Conservation (phyloP, 148 eudicot species). For the Heliamphora exappendiculata region DNA sequence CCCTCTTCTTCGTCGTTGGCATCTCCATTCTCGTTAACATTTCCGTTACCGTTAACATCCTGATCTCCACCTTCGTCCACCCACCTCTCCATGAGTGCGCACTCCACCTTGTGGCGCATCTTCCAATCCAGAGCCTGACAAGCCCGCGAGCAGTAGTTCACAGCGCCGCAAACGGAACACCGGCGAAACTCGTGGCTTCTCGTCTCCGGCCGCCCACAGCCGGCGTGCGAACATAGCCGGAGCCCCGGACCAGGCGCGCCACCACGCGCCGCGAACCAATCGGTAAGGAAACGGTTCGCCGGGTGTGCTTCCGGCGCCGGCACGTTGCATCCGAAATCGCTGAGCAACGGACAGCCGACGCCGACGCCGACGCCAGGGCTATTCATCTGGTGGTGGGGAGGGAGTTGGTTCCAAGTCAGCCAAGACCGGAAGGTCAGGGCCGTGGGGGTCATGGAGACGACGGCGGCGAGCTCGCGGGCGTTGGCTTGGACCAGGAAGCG, state of each 20-base stretch:
- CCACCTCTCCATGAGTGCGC: conserved; percentile 45
- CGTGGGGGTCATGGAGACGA: conserved; percentile 27
- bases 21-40: conserved; percentile 12
- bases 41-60: conserved; percentile 10
- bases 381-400: conserved; percentile 12
- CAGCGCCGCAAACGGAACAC: conserved; percentile 61
- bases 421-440: conserved; percentile 17
- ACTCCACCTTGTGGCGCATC: conserved; percentile 49
- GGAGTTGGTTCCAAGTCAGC: conserved; percentile 29
- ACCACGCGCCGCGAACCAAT: conserved; percentile 47
- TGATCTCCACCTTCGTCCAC: conserved; percentile 20
- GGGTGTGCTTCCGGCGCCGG: conserved; percentile 72
- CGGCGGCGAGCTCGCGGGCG: conserved; percentile 80
- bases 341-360: conserved; percentile 53
- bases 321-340: conserved; percentile 82
- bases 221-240: conserved; percentile 44
- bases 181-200: conserved; percentile 59
- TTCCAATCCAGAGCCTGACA: conserved; percentile 76
- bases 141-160: conserved; percentile 62
- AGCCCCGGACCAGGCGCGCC: conserved; percentile 29
- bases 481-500: conserved; percentile 85
- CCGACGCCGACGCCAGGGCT: conserved; percentile 1
- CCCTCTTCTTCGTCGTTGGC: neutral
- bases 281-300: conserved; percentile 53
- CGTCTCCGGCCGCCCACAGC: conserved; percentile 65